These are phyloP conservation scores for Apiosordaria backusii DNA, from an alignment of 495 filamentous ascomycete species.

Conservation along the genomic window DNA sequence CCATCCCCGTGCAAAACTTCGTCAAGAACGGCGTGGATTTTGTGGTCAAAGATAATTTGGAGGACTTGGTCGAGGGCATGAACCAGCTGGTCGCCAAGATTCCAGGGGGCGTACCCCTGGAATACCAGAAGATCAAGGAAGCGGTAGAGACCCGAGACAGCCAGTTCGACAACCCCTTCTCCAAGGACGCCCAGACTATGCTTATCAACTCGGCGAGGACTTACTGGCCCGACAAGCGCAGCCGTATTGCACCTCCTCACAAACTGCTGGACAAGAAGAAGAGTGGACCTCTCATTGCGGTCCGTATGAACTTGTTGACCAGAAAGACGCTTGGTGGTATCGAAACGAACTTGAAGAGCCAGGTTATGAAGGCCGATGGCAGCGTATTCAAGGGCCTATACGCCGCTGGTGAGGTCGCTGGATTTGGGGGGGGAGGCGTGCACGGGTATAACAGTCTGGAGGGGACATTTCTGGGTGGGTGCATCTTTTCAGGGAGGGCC, in stretches of 20 bases:
- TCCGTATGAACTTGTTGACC: constrained; percentile 50
- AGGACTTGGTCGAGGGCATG: constrained; percentile 46
- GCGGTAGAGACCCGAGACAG: constrained; percentile 45
- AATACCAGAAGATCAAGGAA: constrained; percentile 35
- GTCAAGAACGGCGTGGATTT: constrained; percentile 50
- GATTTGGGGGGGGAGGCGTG: constrained; percentile 52
- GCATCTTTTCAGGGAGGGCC: constrained; percentile 49
- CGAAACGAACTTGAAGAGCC: constrained; percentile 50
- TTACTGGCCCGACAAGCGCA: constrained; percentile 46
- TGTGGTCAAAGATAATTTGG: constrained; percentile 44
- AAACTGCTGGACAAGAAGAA: constrained; percentile 42
- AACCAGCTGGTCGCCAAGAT: constrained; percentile 41
- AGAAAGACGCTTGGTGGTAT: constrained; percentile 52
- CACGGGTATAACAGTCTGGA: constrained; percentile 52
- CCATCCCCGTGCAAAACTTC: constrained; percentile 47
- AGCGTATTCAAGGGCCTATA: constrained; percentile 46
- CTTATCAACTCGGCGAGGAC: constrained; percentile 46
- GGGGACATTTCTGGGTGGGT: constrained; percentile 48
- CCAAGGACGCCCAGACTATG: constrained; percentile 53
- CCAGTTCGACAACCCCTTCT: constrained; percentile 46
- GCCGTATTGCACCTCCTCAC: constrained; percentile 45
- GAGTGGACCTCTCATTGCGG: constrained; percentile 48
- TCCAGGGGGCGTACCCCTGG: constrained; percentile 35
- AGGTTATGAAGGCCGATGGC: constrained; percentile 44
- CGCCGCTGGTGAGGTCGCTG: constrained; percentile 51